These are phyloP conservation scores for Pichia terricola DNA, from an alignment of 1,139 yeast species.

Conservation along the genomic window DNA sequence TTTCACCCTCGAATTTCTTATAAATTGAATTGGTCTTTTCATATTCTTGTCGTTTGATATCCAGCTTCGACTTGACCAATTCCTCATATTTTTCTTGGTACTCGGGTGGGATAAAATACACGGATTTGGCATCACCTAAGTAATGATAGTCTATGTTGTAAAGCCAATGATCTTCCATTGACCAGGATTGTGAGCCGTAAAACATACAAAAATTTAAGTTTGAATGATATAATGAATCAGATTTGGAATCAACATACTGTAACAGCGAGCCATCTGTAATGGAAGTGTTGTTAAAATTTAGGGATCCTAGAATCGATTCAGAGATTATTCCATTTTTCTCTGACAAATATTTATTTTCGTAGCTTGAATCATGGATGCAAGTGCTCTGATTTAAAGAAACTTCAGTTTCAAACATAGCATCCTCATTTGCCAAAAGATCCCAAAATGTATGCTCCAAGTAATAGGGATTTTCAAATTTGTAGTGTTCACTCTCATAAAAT, in stretches of 20 bases:
- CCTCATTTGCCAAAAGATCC: slow-evolving; percentile 31
- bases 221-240: slow-evolving; percentile 28
- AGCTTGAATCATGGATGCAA: slow-evolving; percentile 40
- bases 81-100: slow-evolving; percentile 55
- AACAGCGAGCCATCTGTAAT: slow-evolving; percentile 41
- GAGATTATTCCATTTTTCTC: slow-evolving; percentile 5
- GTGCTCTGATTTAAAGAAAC: slow-evolving; percentile 39
- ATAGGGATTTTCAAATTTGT: slow-evolving; percentile 7
- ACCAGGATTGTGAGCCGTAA: slow-evolving; percentile 67
- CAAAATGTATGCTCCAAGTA: slow-evolving; percentile 40
- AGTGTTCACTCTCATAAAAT: slow-evolving; percentile 4
- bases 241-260: slow-evolving; percentile 24
- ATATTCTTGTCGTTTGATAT: slow-evolving; percentile 15
- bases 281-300: slow-evolving; percentile 68
- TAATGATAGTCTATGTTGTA: slow-evolving; percentile 61
- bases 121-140: slow-evolving; percentile 59
- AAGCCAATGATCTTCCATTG: slow-evolving; percentile 65
- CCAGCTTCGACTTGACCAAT: slow-evolving; percentile 26
- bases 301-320: slow-evolving; percentile 33
- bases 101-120: slow-evolving; percentile 75
- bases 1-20: slow-evolving; percentile 6
- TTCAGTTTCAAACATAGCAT: slow-evolving; percentile 36
- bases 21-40: slow-evolving; percentile 2
- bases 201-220: slow-evolving; percentile 59
- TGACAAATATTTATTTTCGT: slow-evolving; percentile 17